A percentile compares a stretch with the other conserved stretches of the same genome.
These are phyloP conservation scores for Rhodomyrtus tomentosa DNA, from an alignment of 345 rosid genomes.

Conservation along the genomic window DNA sequence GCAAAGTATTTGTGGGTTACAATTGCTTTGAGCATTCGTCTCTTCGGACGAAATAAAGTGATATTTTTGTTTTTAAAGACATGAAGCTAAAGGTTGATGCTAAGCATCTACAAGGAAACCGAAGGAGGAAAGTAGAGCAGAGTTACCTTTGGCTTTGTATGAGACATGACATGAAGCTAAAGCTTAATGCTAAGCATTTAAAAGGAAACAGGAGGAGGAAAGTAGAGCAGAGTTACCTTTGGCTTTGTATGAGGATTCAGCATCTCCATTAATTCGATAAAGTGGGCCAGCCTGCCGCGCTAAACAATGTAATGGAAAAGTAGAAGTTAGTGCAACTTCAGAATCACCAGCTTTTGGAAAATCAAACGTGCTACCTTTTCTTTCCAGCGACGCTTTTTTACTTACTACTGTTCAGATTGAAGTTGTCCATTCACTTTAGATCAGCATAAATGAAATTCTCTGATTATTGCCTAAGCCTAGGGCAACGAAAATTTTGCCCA, in stretches of 20 bases:
- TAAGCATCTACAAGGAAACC: too few relatives aligned
- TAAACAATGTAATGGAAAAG: constrained; percentile 7
- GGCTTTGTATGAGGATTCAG: constrained; percentile 80
- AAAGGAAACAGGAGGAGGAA: neutral
- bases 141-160: constrained; percentile 63
- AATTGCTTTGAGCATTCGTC: neutral
- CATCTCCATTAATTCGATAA: constrained; percentile 90
- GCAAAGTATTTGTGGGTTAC: neutral
- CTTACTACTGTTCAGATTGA: neutral
- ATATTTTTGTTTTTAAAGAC: neutral
- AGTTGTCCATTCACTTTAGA: neutral
- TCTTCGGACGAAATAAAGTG: neutral
- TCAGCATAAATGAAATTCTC: neutral
- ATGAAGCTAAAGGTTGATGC: neutral
- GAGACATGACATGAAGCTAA: constrained; percentile 11
- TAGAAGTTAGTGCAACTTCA: neutral
- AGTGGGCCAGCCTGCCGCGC: constrained; percentile 78
- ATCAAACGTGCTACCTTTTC: neutral
- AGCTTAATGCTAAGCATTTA: neutral
- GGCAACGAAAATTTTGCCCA: neutral
- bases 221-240: constrained; percentile 25
- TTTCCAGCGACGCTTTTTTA: neutral
- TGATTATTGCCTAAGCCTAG: neutral
- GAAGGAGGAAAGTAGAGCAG: neutral
- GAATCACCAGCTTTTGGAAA: neutral